Evolutionary conservation across 805 yeast species (phyloP).

Genomic region (Nakazawaea siamensis): DNA sequence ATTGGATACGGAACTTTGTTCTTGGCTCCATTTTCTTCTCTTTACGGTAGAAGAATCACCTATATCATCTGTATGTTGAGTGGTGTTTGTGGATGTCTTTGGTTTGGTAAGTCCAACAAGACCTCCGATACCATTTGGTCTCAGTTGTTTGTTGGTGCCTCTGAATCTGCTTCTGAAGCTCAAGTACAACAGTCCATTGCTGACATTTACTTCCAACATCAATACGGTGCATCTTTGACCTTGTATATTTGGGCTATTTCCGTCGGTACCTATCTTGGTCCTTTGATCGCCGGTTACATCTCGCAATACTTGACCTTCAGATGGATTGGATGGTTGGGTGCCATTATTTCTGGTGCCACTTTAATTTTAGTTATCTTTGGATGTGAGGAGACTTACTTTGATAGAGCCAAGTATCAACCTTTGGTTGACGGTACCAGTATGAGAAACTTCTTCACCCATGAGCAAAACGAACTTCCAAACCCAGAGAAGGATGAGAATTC

Average conservation of each 20-base stretch:
- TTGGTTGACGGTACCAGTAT: constrained; percentile 7
- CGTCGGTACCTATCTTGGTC: constrained; percentile 73
- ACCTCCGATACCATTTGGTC: constrained; percentile 68
- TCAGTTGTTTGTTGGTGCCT: constrained; percentile 71
- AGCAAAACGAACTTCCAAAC: not conserved
- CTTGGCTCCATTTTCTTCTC: constrained; percentile 58
- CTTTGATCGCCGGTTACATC: constrained; percentile 70
- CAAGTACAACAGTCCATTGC: constrained; percentile 60
- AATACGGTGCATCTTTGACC: constrained; percentile 64
- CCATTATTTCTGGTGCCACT: constrained; percentile 55
- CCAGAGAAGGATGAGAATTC: constrained; percentile 1
- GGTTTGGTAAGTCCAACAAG: constrained; percentile 54
- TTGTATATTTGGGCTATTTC: constrained; percentile 69
- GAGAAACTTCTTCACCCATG: constrained; percentile 4
- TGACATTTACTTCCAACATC: constrained; percentile 73
- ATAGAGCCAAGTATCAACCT: constrained; percentile 34
- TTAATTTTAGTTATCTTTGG: constrained; percentile 46
- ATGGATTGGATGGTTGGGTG: constrained; percentile 71
- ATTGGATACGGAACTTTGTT: constrained; percentile 60
- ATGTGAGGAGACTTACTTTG: constrained; percentile 67
- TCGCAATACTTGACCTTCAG: constrained; percentile 44
- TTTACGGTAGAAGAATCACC: constrained; percentile 61
- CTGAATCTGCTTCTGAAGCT: constrained; percentile 73
- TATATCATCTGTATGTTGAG: constrained; percentile 51
- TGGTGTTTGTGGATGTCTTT: constrained; percentile 58